Evolutionary conservation across 192 early-diverging fungal species (phyloP).

Genomic region (Diversispora epigaea): DNA sequence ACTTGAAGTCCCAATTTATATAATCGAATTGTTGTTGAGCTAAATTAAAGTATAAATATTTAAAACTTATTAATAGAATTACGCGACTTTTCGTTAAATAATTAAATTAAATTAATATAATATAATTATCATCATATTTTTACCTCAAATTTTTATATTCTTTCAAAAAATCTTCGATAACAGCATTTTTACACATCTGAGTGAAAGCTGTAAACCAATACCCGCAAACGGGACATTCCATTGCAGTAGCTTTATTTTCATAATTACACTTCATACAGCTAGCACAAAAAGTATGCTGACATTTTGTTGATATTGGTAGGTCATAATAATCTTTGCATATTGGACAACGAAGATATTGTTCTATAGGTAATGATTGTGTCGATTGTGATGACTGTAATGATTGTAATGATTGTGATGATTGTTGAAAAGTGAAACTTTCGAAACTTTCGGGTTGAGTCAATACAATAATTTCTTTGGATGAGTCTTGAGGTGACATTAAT

Average conservation of each 20-base stretch:
- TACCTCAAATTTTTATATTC: conserved; percentile 19
- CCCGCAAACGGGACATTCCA: background rate
- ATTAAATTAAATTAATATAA: no score
- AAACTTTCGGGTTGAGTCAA: no score
- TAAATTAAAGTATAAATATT: background rate
- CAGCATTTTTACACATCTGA: conserved; percentile 4
- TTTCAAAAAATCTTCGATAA: conserved; percentile 22
- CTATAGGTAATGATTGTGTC: background rate
- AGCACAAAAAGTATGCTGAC: conserved; percentile 27
- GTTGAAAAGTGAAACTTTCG: no score
- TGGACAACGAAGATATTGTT: background rate
- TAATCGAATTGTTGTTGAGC: background rate
- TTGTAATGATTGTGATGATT: no score
- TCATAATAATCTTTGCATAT: conserved; percentile 25
- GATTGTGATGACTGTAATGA: no score
- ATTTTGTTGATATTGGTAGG: conserved; percentile 14
- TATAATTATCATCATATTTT: background rate
- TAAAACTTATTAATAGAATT: background rate
- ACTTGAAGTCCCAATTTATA: background rate
- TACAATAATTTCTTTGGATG: no score
- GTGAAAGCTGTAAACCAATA: background rate
- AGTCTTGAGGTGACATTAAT: no score
- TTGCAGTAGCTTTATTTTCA: background rate
- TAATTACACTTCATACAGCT: background rate
- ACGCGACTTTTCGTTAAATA: background rate